phyloP scores from a whole-genome alignment of 768 basidiomycete genomes.

The Coprinopsis cinerea region DNA sequence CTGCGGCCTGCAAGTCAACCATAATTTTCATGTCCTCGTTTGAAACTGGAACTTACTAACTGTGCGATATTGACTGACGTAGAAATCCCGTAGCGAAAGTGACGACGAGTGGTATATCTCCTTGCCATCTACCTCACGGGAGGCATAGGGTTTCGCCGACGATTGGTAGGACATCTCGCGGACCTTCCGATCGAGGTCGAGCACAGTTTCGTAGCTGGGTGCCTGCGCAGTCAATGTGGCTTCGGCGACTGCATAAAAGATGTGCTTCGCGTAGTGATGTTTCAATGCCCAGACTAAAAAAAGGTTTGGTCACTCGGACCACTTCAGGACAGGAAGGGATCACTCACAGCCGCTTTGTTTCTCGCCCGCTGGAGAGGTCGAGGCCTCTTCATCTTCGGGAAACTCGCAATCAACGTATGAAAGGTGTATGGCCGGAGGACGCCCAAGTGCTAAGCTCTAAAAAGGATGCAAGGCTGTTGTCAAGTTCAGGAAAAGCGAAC shows the following conservation, averaged over 20 bases:
- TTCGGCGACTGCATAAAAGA: slow-evolving; percentile 43
- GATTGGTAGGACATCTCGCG: slow-evolving; percentile 41
- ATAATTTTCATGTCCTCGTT: background rate
- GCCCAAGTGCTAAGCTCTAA: slow-evolving; percentile 52
- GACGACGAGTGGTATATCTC: slow-evolving; percentile 44
- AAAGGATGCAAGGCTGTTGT: background rate
- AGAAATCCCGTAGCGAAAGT: slow-evolving; percentile 46
- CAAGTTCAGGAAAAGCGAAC: background rate
- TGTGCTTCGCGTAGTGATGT: slow-evolving; percentile 44
- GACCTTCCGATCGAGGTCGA: slow-evolving; percentile 48
- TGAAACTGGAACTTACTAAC: slow-evolving; percentile 39
- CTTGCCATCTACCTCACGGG: slow-evolving; percentile 35
- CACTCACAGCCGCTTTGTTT: slow-evolving; percentile 45
- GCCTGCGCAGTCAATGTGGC: slow-evolving; percentile 43
- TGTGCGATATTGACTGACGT: slow-evolving; percentile 51
- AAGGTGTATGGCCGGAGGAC: slow-evolving; percentile 52
- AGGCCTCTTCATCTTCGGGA: slow-evolving; percentile 49
- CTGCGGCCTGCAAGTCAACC: slow-evolving; percentile 18
- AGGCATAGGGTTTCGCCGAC: slow-evolving; percentile 40
- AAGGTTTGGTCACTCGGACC: background rate
- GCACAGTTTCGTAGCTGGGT: slow-evolving; percentile 38
- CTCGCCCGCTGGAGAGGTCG: slow-evolving; percentile 37
- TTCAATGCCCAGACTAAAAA: slow-evolving; percentile 52
- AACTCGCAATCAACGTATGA: slow-evolving; percentile 61
- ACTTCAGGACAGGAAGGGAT: background rate